phyloP scores from a whole-genome alignment of 2,329 filamentous ascomycete genomes.

The Claviceps pazoutovae region DNA sequence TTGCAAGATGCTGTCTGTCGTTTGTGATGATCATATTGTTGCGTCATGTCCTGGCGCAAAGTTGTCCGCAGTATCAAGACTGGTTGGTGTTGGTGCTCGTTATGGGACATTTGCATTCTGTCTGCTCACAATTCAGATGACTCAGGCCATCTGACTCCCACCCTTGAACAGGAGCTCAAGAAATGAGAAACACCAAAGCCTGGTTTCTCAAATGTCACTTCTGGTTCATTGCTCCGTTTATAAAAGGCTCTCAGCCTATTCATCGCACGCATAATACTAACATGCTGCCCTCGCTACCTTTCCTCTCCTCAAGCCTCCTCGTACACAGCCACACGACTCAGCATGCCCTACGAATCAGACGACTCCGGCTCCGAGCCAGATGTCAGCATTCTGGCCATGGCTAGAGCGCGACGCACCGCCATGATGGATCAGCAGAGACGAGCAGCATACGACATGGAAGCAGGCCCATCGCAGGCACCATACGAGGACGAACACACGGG shows the following conservation, averaged over 20 bases:
- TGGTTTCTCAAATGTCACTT: neutral
- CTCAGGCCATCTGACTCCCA: neutral
- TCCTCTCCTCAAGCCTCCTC: conserved; percentile 14
- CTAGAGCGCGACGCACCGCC: conserved; percentile 13
- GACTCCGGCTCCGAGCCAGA: conserved; percentile 24
- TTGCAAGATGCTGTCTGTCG: neutral
- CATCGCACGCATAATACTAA: neutral
- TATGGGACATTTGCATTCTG: neutral
- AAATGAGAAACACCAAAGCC: neutral
- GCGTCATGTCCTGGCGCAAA: neutral
- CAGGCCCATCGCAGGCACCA: conserved; percentile 16
- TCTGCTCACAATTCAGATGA: neutral
- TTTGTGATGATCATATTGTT: neutral
- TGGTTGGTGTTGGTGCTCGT: neutral
- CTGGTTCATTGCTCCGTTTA: neutral
- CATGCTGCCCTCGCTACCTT: conserved; percentile 7
- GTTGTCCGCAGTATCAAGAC: neutral
- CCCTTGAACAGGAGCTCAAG: neutral
- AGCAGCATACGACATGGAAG: conserved; percentile 14
- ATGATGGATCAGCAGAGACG: conserved; percentile 14
- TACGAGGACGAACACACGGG: conserved; percentile 19
- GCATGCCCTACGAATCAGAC: conserved; percentile 23
- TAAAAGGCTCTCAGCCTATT: neutral
- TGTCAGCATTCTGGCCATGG: conserved; percentile 22
- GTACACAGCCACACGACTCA: conserved; percentile 18